Base-by-base conservation (phyloP, 345 rosid species). In the Cardiospermum halicacabum region DNA sequence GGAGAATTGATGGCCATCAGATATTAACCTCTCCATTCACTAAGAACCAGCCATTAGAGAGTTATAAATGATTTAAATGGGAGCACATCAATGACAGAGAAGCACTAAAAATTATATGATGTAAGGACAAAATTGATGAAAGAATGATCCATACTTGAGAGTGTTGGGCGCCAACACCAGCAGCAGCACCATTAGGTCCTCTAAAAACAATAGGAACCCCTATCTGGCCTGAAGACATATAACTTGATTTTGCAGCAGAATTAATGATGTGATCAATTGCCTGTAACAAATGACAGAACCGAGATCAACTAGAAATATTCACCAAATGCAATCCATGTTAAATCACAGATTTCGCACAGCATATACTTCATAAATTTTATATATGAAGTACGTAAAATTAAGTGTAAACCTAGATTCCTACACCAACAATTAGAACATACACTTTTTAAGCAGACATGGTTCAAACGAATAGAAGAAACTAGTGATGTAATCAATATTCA, bases 141-240 rank as follows among this genome's bases (percentile, higher is more conserved):
- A 28, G n/a, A 15, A 60, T 47, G 22, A 55, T 66, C 43, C 74
- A 69, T 80, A 83, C 96, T 11, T 93, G 98, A 69, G 98, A 93
- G 75, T 93, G 98, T 66, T 93, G 98, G 60, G 97, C 99, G 63
- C 89, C 99, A 53, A 94, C 97, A 79, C 97, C 99, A 60, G 97
- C 96, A 67, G 99, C 97, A 39, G 94, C 94, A 72, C 98, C 98
- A 80, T 93, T 93, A 54, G 98, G 96, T 68, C 97, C 97, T 74
- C 97, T 84, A 69, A 90, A 90, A 62, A 93, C 98, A 53, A 90
- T 88, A 55, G 98, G 89, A 53, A 84, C 97, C 12, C 78, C 62
- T 7, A 93, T 73, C 64, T 85, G 91, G 27, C 97, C 98, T 63
- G 96, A 82, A 72, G 98, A 93, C 96, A 90, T 90, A 72, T 90